Evolutionary conservation across 305 asterid genomes (phyloP).

Genomic region (Fraxinus angustifolia): DNA sequence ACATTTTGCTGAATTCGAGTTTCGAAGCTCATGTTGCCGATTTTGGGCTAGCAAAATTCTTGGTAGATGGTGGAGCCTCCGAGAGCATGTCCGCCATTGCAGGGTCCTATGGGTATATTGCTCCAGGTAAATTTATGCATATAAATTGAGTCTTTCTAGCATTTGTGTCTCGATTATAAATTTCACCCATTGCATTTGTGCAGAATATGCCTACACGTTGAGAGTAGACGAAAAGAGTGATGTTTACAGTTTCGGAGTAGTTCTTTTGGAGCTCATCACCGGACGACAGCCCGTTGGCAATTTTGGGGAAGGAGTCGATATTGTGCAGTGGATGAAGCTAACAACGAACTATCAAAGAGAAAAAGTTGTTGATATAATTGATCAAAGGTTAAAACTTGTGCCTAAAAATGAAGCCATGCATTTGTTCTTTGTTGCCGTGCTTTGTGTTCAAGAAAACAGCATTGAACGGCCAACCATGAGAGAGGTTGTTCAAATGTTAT

Average conservation of each 20-base stretch:
- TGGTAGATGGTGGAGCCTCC: conserved; percentile 79
- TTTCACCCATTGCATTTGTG: background rate
- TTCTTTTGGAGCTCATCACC: conserved; percentile 69
- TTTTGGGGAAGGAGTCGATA: conserved; percentile 88
- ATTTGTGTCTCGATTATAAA: background rate
- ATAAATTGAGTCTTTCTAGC: background rate
- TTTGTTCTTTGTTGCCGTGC: conserved; percentile 79
- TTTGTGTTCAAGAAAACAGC: conserved; percentile 73
- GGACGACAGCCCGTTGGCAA: conserved; percentile 87
- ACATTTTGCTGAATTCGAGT: conserved; percentile 62
- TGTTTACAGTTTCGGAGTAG: conserved; percentile 91
- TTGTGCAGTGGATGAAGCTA: conserved; percentile 76
- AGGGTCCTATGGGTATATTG: conserved; percentile 95
- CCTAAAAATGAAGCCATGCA: conserved; percentile 79
- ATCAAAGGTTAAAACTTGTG: conserved; percentile 55
- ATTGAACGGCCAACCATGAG: conserved; percentile 85
- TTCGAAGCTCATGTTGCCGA: conserved; percentile 96
- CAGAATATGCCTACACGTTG: conserved; percentile 90
- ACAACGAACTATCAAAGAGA: conserved; percentile 62
- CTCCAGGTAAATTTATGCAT: conserved; percentile 62
- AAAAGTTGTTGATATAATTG: conserved; percentile 48
- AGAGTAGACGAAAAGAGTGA: conserved; percentile 92
- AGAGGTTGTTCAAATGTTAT: background rate
- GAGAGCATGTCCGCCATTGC: conserved; percentile 96
- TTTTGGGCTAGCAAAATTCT: conserved; percentile 86